These are phyloP conservation scores for Chaetomium globosum DNA, from an alignment of 2,329 filamentous ascomycete genomes.

Conservation along the genomic window DNA sequence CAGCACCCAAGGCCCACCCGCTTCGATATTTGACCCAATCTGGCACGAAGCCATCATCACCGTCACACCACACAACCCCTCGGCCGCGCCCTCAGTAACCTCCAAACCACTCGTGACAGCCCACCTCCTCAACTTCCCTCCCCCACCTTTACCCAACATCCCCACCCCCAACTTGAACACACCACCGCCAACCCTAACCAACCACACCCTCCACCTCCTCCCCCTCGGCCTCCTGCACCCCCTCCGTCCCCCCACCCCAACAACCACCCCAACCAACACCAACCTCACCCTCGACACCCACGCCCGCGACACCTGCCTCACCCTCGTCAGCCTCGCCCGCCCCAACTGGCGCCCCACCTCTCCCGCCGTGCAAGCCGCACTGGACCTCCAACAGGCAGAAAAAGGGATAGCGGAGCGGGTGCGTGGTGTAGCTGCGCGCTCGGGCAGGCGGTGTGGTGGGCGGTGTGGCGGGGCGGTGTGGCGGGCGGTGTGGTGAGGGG, in stretches of 20 bases:
- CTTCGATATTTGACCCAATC: background rate
- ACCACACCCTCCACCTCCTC: slow-evolving; percentile 53
- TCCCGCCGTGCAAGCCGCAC: slow-evolving; percentile 42
- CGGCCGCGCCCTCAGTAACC: slow-evolving; percentile 51
- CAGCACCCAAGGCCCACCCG: background rate
- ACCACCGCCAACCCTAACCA: slow-evolving; percentile 41
- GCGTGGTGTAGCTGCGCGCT: slow-evolving; percentile 13
- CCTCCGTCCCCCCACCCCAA: slow-evolving; percentile 28
- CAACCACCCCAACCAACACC: slow-evolving; percentile 28
- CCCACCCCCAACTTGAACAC: slow-evolving; percentile 39
- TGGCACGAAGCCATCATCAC: slow-evolving; percentile 66
- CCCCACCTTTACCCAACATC: slow-evolving; percentile 32
- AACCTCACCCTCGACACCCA: slow-evolving; percentile 38
- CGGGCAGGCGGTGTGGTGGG: background rate
- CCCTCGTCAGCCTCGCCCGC: slow-evolving; percentile 52
- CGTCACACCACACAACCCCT: slow-evolving; percentile 52
- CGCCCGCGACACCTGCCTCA: slow-evolving; percentile 47
- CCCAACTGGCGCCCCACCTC: slow-evolving; percentile 50
- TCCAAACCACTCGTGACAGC: slow-evolving; percentile 55
- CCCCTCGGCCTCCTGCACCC: slow-evolving; percentile 63
- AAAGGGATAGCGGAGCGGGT: slow-evolving; percentile 12
- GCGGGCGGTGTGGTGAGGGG: slow-evolving; percentile 1
- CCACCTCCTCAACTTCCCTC: slow-evolving; percentile 59
- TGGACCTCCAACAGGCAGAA: slow-evolving; percentile 41
- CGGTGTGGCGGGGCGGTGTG: slow-evolving; percentile 10